Evolutionary conservation across 257 asterid genomes (phyloP).

Genomic region (Rhazya stricta): DNA sequence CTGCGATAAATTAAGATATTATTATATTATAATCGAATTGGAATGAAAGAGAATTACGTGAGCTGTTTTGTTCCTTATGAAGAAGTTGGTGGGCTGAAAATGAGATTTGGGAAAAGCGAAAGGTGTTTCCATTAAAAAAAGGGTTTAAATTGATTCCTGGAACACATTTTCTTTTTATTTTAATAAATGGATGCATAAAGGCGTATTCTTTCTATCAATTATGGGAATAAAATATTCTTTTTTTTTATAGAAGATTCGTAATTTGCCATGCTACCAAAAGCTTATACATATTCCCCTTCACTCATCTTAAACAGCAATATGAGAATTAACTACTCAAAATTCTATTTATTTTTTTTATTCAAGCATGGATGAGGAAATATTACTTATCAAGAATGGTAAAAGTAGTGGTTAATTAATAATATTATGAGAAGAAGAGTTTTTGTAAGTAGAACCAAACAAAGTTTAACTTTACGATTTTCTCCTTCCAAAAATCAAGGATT

Average conservation of each 20-base stretch:
- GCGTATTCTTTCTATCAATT: background rate
- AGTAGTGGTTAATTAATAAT: too few relatives aligned
- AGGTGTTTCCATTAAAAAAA: conserved; percentile 2
- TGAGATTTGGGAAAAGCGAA: background rate
- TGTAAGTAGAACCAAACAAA: background rate
- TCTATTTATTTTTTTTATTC: too few relatives aligned
- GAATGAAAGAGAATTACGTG: background rate
- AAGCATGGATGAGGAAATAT: too few relatives aligned
- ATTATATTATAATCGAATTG: too few relatives aligned
- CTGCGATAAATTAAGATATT: too few relatives aligned
- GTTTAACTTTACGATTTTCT: background rate
- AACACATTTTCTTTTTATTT: too few relatives aligned
- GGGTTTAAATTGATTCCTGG: background rate
- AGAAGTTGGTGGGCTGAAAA: background rate
- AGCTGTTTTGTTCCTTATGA: conserved; percentile 31
- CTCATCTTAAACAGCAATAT: too few relatives aligned
- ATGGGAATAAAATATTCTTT: background rate
- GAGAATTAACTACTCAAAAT: too few relatives aligned
- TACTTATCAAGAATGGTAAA: too few relatives aligned
- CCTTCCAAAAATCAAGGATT: background rate
- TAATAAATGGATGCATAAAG: too few relatives aligned
- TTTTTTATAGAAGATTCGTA: background rate
- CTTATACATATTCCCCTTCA: background rate
- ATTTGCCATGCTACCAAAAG: background rate
- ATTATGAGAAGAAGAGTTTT: too few relatives aligned